These are phyloP conservation scores for Larix kaempferi DNA, from an alignment of 75 land plant genomes.

Conservation along the genomic window DNA sequence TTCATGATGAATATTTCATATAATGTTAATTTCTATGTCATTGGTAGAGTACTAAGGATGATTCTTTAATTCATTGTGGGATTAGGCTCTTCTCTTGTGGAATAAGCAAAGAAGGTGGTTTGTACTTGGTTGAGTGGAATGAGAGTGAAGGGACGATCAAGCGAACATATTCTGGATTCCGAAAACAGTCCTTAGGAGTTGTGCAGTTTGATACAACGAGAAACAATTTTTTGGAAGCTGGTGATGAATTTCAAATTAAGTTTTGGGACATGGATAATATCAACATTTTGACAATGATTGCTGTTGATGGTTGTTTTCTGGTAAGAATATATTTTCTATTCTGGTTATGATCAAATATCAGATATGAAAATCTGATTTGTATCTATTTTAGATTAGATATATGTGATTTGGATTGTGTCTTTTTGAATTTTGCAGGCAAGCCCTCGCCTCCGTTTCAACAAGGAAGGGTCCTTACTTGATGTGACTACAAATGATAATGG, in stretches of 20 bases:
- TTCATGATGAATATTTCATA: no score
- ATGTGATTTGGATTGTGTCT: no score
- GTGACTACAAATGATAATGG: conserved; percentile 37
- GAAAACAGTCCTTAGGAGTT: conserved; percentile 16
- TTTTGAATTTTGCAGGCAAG: conserved; percentile 14
- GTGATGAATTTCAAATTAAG: conserved; percentile 22
- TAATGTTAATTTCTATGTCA: no score
- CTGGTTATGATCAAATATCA: no score
- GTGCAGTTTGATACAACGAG: conserved; percentile 22
- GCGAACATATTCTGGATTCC: conserved; percentile 16
- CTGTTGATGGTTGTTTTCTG: conserved; percentile 17
- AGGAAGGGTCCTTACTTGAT: conserved; percentile 29
- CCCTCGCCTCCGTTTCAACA: conserved; percentile 32
- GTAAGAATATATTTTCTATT: conserved; percentile 2
- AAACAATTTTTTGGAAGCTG: conserved; percentile 18
- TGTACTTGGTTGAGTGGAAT: conserved; percentile 21
- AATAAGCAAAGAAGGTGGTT: conserved; percentile 27
- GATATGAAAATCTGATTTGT: no score
- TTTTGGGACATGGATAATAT: conserved; percentile 26
- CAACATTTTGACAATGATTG: conserved; percentile 14
- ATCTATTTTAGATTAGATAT: no score
- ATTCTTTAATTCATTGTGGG: no score
- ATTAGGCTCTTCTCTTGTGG: conserved; percentile 21
- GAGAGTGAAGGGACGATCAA: conserved; percentile 28
- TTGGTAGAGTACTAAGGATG: no score